Conservation (phyloP, 805 yeast species). For the Zygosaccharomyces siamensis region DNA sequence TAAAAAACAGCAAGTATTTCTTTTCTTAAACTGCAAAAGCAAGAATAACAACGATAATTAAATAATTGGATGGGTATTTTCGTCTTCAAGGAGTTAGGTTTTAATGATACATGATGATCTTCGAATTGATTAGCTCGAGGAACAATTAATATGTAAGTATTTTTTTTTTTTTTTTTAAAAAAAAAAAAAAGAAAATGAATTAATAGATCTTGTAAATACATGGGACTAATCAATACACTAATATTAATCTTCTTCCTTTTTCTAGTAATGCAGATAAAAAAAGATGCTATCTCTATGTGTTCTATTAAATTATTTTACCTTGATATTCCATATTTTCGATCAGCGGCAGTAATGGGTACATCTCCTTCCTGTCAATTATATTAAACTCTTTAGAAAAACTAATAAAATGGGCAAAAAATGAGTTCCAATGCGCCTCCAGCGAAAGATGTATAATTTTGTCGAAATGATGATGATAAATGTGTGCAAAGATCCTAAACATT, state of each 20-base stretch:
- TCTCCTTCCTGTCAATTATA: slow-evolving; percentile 70
- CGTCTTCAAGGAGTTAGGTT: background rate
- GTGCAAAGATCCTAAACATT: slow-evolving; percentile 94
- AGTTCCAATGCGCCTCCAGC: slow-evolving; percentile 96
- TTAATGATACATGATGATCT: background rate
- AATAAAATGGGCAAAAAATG: slow-evolving; percentile 90
- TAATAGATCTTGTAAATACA: slow-evolving; percentile 5
- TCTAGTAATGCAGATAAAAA: background rate
- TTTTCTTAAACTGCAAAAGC: slow-evolving; percentile 39
- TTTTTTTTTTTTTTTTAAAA: background rate
- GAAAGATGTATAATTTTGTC: slow-evolving; percentile 89
- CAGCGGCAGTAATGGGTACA: slow-evolving; percentile 71
- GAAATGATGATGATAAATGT: slow-evolving; percentile 89
- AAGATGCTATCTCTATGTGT: background rate
- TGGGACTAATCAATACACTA: background rate
- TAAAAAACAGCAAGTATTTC: slow-evolving; percentile 74
- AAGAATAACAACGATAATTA: background rate
- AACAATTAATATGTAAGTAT: background rate
- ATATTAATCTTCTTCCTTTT: background rate
- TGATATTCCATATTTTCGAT: slow-evolving; percentile 78
- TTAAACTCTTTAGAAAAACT: slow-evolving; percentile 82
- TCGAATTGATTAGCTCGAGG: background rate
- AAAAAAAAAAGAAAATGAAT: background rate
- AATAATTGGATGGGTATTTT: background rate
- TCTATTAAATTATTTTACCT: slow-evolving; percentile 59